These are phyloP conservation scores for Diaporthe longicolla DNA, from an alignment of 2,329 filamentous ascomycete genomes.

Conservation along the genomic window DNA sequence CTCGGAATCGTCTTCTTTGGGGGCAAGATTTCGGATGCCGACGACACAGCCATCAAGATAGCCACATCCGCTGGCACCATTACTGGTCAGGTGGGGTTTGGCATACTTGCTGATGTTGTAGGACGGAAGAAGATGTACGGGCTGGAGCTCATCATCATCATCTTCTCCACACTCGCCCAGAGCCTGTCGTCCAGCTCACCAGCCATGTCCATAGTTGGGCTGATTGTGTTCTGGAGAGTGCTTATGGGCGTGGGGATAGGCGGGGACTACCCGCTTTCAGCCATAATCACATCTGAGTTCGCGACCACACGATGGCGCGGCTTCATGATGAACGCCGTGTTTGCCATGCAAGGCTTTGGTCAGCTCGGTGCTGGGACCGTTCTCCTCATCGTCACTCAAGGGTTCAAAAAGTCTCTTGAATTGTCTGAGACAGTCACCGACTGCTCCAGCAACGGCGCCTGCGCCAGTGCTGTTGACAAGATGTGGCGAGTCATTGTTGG, in stretches of 20 bases:
- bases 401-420: conserved; percentile 76
- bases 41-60: conserved; percentile 88
- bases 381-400: conserved; percentile 80
- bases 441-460: conserved; percentile 70
- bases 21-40: conserved; percentile 73
- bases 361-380: conserved; percentile 83
- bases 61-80: conserved; percentile 89
- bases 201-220: conserved; percentile 73
- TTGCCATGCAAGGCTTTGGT: conserved; percentile 89
- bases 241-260: conserved; percentile 81
- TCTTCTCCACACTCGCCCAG: conserved; percentile 82
- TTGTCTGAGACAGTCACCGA: conserved; percentile 63
- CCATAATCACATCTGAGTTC: conserved; percentile 87
- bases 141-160: conserved; percentile 84
- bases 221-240: conserved; percentile 86
- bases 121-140: conserved; percentile 75
- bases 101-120: conserved; percentile 76
- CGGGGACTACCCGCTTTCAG: conserved; percentile 85
- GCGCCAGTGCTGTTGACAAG: conserved; percentile 81
- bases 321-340: conserved; percentile 89
- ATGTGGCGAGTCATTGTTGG: conserved; percentile 87
- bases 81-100: conserved; percentile 85
- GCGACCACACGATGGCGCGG: conserved; percentile 88
- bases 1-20: conserved; percentile 82
- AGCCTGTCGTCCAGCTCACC: conserved; percentile 74